Percentiles rank a stretch among this genome's conserved stretches.
Evolutionary conservation across 1,284 basidiomycete species (phyloP).

Genomic region (Coriolopsis trogii): DNA sequence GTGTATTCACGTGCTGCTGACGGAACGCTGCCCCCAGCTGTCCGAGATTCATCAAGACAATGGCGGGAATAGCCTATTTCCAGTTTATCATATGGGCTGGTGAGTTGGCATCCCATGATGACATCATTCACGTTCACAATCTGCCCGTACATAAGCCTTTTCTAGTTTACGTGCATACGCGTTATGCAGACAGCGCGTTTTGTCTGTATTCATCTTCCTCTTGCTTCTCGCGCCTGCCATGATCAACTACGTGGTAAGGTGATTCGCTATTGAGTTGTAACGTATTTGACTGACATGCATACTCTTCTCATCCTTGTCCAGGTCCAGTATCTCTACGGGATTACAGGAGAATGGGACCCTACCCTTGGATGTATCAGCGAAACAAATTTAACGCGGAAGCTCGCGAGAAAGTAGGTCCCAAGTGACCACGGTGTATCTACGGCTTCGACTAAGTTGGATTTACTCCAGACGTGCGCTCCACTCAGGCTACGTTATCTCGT

Average conservation of each 20-base stretch:
- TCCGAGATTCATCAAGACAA: background rate
- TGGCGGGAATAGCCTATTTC: background rate
- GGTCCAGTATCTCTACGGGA: background rate
- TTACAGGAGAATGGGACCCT: background rate
- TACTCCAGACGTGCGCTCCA: background rate
- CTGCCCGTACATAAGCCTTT: background rate
- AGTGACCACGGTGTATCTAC: too few species aligned
- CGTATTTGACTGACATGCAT: background rate
- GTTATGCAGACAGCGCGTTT: background rate
- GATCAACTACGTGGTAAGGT: background rate
- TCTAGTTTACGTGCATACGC: slow-evolving; percentile 1
- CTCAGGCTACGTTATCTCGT: too few species aligned
- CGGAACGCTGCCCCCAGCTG: too few species aligned
- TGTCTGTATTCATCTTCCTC: background rate
- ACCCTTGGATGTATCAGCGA: background rate
- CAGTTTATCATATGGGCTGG: slow-evolving; percentile 9
- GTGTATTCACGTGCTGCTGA: too few species aligned
- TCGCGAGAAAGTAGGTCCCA: background rate
- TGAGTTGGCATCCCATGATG: background rate
- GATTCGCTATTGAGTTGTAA: background rate
- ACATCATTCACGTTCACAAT: background rate
- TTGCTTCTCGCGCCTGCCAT: background rate
- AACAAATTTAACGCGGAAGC: background rate
- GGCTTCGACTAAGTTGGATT: too few species aligned
- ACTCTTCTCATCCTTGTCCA: background rate